A percentile compares a stretch with the other conserved stretches of the same genome.
These are phyloP conservation scores for Myxozyma sirexii DNA, from an alignment of 805 yeast genomes.

Conservation along the genomic window DNA sequence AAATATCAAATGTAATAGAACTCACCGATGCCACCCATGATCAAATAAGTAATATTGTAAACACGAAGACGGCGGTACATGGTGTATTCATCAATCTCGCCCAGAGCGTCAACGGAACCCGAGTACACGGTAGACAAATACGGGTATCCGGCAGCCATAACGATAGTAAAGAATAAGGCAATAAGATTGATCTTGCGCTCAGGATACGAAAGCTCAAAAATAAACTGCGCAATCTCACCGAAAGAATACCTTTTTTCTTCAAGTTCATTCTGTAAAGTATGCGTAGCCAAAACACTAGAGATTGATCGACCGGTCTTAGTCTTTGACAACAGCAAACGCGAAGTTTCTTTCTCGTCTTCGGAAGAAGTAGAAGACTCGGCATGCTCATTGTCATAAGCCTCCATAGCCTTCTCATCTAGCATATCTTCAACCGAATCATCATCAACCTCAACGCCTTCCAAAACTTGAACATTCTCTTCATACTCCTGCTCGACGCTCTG, in stretches of 20 bases:
- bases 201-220: slow-evolving; percentile 21
- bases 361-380: slow-evolving; percentile 8
- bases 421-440: slow-evolving; percentile 14
- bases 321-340: slow-evolving; percentile 10
- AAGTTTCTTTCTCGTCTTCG: slow-evolving; percentile 20
- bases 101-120: slow-evolving; percentile 41
- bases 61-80: slow-evolving; percentile 45
- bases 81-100: slow-evolving; percentile 39
- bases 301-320: slow-evolving; percentile 29
- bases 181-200: slow-evolving; percentile 22
- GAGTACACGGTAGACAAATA: slow-evolving; percentile 46
- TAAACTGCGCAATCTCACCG: slow-evolving; percentile 13
- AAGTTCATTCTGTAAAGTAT: background rate
- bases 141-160: slow-evolving; percentile 34
- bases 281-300: slow-evolving; percentile 15
- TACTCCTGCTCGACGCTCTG: slow-evolving; percentile 18
- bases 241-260: slow-evolving; percentile 18
- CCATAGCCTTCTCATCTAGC: slow-evolving; percentile 27
- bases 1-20: slow-evolving; percentile 42
- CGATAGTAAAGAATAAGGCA: slow-evolving; percentile 23
- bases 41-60: slow-evolving; percentile 45
- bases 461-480: slow-evolving; percentile 17
- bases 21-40: slow-evolving; percentile 46
- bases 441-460: slow-evolving; percentile 23
- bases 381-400: slow-evolving; percentile 5